Base-by-base conservation (phyloP, 768 basidiomycete genomes). In the Clitopilus passeckerianus region DNA sequence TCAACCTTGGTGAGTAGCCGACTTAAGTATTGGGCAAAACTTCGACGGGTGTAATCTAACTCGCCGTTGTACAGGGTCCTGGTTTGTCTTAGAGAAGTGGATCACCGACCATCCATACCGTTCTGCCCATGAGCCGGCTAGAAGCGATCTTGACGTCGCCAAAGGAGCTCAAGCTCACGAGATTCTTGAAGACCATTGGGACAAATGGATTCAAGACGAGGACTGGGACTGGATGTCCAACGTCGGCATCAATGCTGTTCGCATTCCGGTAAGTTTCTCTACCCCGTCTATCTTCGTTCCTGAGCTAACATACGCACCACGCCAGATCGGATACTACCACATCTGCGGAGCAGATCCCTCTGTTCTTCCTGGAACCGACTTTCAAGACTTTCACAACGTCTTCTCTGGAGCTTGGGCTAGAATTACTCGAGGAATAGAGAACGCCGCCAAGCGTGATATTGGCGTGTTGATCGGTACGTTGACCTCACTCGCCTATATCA, bases 1-100 rank as follows among this genome's bases (percentile, higher is more conserved):
- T 92, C 5, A 93, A 93, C 69, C 81, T 93, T 9, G 91, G 91
- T 86, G 68, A 68, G 79, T 71, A 62, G 30, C 33, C 61, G 30
- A 34, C 6, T 33, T 16, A n/a, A 44, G 1, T 20, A n/a, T 43
- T 44, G 52, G 24, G 10, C 34, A 30, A 23, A 35, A n/a, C 6
- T 54, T 24, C n/a, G 20, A 54, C n/a, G 14, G 24, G 12, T 53
- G 9, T 60, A 5, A 24, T 52, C 54, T 34, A 41, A 41, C 57
- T 37, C 55, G 58, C 27, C 56, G 22, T n/a, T n/a, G 18, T 60
- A 24, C 60, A 90, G 88, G 89, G 0, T 86, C 82, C 6, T 90
- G 88, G 89, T 92, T 93, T 62, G 85, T 89, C 2, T 79, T 90
- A 16, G 91, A 93, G 70, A 74, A 81, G 34, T 93, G 91, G 91